Evolutionary conservation across 2,329 filamentous ascomycete genomes (phyloP).

Genomic region (Ophiostoma quercus): DNA sequence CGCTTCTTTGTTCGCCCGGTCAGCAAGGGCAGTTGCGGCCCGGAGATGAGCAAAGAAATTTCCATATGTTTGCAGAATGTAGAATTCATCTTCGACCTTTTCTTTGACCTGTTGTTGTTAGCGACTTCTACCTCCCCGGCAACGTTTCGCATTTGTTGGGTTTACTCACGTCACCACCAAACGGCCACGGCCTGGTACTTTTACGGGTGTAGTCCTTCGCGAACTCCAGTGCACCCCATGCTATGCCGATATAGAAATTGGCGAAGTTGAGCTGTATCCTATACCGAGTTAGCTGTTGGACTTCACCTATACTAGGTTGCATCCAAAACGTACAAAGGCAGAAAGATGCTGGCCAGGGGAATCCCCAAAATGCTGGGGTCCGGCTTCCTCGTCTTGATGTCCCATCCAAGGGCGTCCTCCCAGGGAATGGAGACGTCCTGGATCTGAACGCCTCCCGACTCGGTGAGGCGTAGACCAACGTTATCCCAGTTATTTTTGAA

Average conservation of each 20-base stretch:
- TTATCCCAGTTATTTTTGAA: constrained; percentile 62
- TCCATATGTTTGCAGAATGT: constrained; percentile 60
- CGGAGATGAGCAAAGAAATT: constrained; percentile 58
- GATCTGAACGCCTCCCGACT: constrained; percentile 59
- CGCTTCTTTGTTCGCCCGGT: constrained; percentile 50
- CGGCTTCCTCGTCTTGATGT: constrained; percentile 45
- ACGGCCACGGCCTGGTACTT: constrained; percentile 59
- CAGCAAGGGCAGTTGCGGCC: constrained; percentile 54
- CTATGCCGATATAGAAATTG: constrained; percentile 62
- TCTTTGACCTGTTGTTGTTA: constrained; percentile 40
- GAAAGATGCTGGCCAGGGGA: constrained; percentile 52
- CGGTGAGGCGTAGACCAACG: constrained; percentile 57
- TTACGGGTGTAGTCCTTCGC: constrained; percentile 53
- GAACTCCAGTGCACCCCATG: constrained; percentile 51
- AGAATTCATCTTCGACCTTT: constrained; percentile 57
- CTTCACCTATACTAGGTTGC: neutral
- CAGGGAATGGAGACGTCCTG: constrained; percentile 53
- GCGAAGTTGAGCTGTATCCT: constrained; percentile 59
- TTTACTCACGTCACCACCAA: constrained; percentile 50
- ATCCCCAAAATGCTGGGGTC: constrained; percentile 46
- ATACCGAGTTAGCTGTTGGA: neutral
- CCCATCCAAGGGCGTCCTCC: constrained; percentile 59
- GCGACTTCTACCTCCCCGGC: too few species aligned
- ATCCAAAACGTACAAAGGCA: constrained; percentile 43
- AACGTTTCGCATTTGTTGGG: too few species aligned